Percentiles rank a stretch among this genome's conserved stretches.
phyloP scores from a whole-genome alignment of 2,329 filamentous ascomycete species.

The Scedosporium dehoogii region DNA sequence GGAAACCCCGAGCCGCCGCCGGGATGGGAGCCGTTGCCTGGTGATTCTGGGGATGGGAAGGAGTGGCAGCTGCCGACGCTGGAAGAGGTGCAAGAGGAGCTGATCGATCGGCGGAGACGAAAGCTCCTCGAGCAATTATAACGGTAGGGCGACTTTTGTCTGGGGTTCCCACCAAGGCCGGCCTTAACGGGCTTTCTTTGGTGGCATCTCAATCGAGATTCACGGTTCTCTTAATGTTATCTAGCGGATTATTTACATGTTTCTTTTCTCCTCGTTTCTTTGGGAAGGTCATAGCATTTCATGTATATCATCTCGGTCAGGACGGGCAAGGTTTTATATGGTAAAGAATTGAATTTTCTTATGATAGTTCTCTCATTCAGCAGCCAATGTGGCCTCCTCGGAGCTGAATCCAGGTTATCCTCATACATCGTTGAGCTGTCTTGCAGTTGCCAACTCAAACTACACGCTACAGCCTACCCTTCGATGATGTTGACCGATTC shows the following conservation, averaged over 20 bases:
- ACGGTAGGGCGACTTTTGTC: neutral
- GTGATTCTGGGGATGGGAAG: constrained; percentile 73
- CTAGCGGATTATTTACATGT: neutral
- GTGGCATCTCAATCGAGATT: neutral
- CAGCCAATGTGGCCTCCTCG: too few species aligned
- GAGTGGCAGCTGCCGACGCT: constrained; percentile 76
- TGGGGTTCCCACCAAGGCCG: neutral
- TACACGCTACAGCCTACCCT: too few species aligned
- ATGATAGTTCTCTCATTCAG: too few species aligned
- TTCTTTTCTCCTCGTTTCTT: neutral
- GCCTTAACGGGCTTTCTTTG: neutral
- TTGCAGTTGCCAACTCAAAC: too few species aligned
- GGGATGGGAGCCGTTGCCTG: constrained; percentile 78
- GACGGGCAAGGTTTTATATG: neutral
- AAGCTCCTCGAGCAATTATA: constrained; percentile 74
- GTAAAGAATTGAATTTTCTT: neutral
- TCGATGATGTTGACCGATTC: too few species aligned
- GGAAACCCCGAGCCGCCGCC: constrained; percentile 48
- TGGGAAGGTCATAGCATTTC: neutral
- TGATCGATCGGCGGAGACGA: constrained; percentile 75
- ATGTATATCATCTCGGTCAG: neutral
- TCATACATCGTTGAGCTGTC: too few species aligned
- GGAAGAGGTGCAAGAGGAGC: constrained; percentile 88
- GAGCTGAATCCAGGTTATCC: too few species aligned
- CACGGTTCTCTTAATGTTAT: neutral